These are phyloP conservation scores for Fusarium citri DNA, from an alignment of 2,329 filamentous ascomycete species.

Conservation along the genomic window DNA sequence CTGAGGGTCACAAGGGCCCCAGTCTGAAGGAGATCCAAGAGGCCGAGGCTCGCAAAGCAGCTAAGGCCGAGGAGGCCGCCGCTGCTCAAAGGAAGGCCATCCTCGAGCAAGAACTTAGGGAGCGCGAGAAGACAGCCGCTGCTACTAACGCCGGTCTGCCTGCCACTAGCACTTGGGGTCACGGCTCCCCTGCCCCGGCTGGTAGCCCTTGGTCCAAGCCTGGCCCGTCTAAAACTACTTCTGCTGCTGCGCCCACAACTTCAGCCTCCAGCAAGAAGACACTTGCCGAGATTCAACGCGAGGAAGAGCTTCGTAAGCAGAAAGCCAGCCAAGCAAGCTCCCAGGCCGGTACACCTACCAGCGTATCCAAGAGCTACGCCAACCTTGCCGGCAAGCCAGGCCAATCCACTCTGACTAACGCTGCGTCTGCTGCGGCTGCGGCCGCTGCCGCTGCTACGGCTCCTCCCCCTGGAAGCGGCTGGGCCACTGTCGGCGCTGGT, in stretches of 20 bases:
- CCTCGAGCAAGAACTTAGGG: conserved; percentile 80
- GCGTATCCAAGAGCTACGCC: conserved; percentile 87
- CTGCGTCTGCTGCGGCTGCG: conserved; percentile 55
- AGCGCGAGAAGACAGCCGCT: conserved; percentile 69
- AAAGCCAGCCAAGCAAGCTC: conserved; percentile 67
- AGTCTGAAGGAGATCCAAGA: conserved; percentile 98
- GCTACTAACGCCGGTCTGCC: conserved; percentile 74
- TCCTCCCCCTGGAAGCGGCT: conserved; percentile 66
- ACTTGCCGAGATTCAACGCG: conserved; percentile 93
- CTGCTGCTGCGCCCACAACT: conserved; percentile 38
- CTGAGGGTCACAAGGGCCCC: conserved; percentile 79
- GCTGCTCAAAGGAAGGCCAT: conserved; percentile 80
- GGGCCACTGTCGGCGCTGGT: conserved; percentile 94
- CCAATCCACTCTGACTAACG: conserved; percentile 52
- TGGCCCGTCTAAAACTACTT: conserved; percentile 56
- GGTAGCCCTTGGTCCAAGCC: conserved; percentile 77
- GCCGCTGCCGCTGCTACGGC: conserved; percentile 55
- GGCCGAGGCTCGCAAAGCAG: conserved; percentile 91
- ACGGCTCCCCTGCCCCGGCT: conserved; percentile 76
- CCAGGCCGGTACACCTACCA: conserved; percentile 61
- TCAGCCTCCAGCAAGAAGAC: conserved; percentile 78
- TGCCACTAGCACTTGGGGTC: conserved; percentile 90
- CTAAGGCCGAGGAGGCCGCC: conserved; percentile 85
- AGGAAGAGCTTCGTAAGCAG: conserved; percentile 86
- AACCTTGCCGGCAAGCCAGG: conserved; percentile 86